Conservation (phyloP, 495 filamentous ascomycete genomes). For the Podospora appendiculata region DNA sequence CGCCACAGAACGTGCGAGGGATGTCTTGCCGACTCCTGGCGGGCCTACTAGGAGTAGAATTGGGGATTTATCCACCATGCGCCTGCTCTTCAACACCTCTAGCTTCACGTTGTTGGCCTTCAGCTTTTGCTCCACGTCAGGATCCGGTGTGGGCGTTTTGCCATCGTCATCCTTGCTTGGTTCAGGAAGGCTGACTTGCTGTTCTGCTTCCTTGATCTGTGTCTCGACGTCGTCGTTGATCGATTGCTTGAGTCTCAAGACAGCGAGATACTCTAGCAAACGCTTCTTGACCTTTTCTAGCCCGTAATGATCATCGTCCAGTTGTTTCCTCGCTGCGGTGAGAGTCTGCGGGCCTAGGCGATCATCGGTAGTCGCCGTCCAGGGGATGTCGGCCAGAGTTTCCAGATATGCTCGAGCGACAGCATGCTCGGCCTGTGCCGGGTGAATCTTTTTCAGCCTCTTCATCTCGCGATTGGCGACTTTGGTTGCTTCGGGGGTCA, state of each 20-base stretch:
- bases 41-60: constrained; percentile 92
- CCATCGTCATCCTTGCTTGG: constrained; percentile 20
- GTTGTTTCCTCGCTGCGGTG: constrained; percentile 71
- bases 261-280: constrained; percentile 89
- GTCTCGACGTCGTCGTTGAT: constrained; percentile 73
- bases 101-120: constrained; percentile 52
- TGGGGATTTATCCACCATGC: constrained; percentile 88
- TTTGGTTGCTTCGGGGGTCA: constrained; percentile 63
- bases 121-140: constrained; percentile 30
- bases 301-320: constrained; percentile 95
- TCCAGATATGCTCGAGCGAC: constrained; percentile 93
- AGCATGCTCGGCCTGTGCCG: constrained; percentile 89
- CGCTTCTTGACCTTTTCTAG: constrained; percentile 97
- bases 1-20: constrained; percentile 87
- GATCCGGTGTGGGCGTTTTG: constrained; percentile 12
- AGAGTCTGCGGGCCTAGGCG: constrained; percentile 78
- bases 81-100: constrained; percentile 61
- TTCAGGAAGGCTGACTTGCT: constrained; percentile 44
- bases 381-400: constrained; percentile 89
- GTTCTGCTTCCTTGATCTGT: constrained; percentile 60
- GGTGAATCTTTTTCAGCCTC: constrained; percentile 88
- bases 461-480: constrained; percentile 85
- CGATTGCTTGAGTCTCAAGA: constrained; percentile 86
- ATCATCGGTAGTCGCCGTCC: constrained; percentile 80
- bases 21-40: constrained; percentile 94